phyloP scores from a whole-genome alignment of 164 flowering plant species.

The Kingdonia uniflora region DNA sequence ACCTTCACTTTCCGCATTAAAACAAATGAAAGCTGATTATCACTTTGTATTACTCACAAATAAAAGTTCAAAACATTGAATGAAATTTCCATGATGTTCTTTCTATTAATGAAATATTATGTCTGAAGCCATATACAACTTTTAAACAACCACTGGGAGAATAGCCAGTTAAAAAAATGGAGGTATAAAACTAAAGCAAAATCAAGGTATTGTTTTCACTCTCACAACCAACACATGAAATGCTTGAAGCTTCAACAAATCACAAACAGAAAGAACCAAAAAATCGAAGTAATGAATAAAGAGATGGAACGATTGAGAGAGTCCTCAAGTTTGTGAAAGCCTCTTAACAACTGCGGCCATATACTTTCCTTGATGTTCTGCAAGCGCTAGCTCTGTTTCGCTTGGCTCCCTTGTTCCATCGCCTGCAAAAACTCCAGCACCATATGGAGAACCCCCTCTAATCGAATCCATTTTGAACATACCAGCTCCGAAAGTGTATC shows the following conservation, averaged over 20 bases:
- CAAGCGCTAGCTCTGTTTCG: constrained; percentile 54
- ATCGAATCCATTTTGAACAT: constrained; percentile 58
- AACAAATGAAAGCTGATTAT: no score
- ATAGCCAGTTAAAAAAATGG: constrained; percentile 1
- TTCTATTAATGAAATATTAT: no score
- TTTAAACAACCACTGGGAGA: constrained; percentile 7
- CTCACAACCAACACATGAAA: neutral
- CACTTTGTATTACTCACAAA: no score
- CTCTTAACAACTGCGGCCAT: constrained; percentile 55
- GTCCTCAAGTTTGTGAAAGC: constrained; percentile 20
- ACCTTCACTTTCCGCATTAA: no score
- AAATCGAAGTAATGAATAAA: neutral
- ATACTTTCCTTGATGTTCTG: constrained; percentile 70
- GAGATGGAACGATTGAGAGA: neutral
- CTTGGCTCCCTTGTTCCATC: constrained; percentile 55
- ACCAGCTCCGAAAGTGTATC: constrained; percentile 69
- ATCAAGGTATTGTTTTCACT: neutral
- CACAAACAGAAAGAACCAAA: neutral
- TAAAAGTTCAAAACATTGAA: no score
- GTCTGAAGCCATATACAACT: constrained; percentile 9
- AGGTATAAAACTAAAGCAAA: neutral
- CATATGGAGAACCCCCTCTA: constrained; percentile 73
- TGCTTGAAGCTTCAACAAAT: neutral
- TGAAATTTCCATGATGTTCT: no score
- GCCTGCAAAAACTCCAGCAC: constrained; percentile 61